Evolutionary conservation across 164 flowering plant genomes (phyloP).

Genomic region (Nelumbo lutea): DNA sequence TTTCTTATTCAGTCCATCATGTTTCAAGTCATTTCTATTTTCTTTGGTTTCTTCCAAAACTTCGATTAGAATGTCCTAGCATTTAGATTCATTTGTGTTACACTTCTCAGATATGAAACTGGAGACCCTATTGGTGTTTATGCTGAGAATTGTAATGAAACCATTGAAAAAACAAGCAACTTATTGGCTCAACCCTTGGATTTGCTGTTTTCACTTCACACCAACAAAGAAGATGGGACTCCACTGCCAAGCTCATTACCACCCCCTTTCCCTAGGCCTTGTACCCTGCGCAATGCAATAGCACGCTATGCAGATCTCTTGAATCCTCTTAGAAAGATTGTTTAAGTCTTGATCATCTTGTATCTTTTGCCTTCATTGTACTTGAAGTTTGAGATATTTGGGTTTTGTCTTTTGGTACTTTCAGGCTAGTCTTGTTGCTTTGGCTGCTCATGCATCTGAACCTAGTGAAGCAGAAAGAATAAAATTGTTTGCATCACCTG

Average conservation of each 20-base stretch:
- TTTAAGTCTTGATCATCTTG: background rate
- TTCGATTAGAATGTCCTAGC: too few species aligned
- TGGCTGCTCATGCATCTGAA: too few species aligned
- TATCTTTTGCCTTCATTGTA: background rate
- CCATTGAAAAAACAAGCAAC: slow-evolving; percentile 53
- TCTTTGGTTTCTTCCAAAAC: too few species aligned
- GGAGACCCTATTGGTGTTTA: slow-evolving; percentile 94
- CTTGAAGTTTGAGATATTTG: background rate
- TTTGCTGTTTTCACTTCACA: slow-evolving; percentile 58
- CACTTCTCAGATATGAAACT: slow-evolving; percentile 68
- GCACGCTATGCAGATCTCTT: slow-evolving; percentile 77
- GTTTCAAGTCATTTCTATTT: too few species aligned
- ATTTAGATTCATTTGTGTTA: too few species aligned
- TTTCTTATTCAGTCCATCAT: too few species aligned
- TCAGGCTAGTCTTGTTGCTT: slow-evolving; percentile 52
- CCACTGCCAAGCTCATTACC: slow-evolving; percentile 53
- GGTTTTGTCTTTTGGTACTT: slow-evolving; percentile 4
- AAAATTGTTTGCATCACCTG: slow-evolving; percentile 51
- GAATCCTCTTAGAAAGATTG: slow-evolving; percentile 78
- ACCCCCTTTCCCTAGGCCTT: slow-evolving; percentile 85
- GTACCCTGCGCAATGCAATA: slow-evolving; percentile 64
- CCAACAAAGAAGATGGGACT: slow-evolving; percentile 75
- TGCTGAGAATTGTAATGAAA: slow-evolving; percentile 39
- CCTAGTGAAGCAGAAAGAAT: too few species aligned
- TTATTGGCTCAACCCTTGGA: slow-evolving; percentile 60